A percentile compares a stretch with the other conserved stretches of the same genome.
Conservation (phyloP, 345 rosid genomes). For the Toxicodendron radicans region DNA sequence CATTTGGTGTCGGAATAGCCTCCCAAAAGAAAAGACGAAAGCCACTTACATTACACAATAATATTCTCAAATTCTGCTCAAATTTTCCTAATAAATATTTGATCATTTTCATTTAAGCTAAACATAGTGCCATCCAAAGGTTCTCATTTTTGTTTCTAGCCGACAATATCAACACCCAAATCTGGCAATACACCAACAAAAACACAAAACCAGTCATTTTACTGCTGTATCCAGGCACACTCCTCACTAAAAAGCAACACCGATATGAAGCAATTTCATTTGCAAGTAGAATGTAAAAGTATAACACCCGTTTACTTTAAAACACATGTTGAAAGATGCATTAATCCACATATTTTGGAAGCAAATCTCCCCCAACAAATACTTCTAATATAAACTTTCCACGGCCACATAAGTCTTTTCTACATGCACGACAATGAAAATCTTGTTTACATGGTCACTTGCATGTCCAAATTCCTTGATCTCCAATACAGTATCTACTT, state of each 20-base stretch:
- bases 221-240: not conserved
- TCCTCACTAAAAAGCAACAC: not conserved
- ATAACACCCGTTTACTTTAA: not conserved
- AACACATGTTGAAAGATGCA: not conserved
- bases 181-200: no score
- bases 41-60: not conserved
- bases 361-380: not conserved
- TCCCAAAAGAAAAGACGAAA: not conserved
- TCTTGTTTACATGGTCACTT: not conserved
- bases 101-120: not conserved
- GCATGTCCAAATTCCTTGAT: constrained; percentile 2
- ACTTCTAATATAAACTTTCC: not conserved
- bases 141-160: not conserved
- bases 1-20: not conserved
- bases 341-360: not conserved
- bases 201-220: not conserved
- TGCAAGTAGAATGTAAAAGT: not conserved
- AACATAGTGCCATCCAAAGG: not conserved
- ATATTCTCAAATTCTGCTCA: constrained; percentile 3
- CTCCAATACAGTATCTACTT: not conserved
- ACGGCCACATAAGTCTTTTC: not conserved
- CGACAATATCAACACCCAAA: not conserved
- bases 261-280: not conserved
- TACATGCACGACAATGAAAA: not conserved
- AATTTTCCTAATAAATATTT: no score